Conservation (phyloP, 805 yeast species). For the Myxozyma vanderwaltii region DNA sequence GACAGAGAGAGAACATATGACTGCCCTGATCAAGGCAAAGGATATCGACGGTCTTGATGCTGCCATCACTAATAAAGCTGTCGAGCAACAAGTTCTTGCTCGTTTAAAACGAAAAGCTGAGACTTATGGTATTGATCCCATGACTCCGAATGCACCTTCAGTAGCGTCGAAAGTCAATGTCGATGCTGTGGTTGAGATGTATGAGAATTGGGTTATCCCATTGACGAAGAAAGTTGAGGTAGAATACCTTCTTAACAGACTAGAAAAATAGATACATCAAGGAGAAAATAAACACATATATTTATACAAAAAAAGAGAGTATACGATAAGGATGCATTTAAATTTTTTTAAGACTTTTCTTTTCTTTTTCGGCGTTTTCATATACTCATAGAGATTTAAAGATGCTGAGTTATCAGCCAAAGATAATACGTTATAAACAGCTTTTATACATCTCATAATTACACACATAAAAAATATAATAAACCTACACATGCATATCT, state of each 20-base stretch:
- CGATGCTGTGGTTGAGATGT: constrained; percentile 76
- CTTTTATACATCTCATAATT: not conserved
- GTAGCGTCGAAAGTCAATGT: constrained; percentile 65
- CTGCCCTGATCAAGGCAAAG: constrained; percentile 60
- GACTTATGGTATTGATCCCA: constrained; percentile 63
- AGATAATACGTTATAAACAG: not conserved
- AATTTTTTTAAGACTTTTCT: not conserved
- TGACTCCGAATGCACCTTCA: constrained; percentile 53
- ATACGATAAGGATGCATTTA: not conserved
- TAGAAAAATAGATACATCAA: constrained; percentile 49
- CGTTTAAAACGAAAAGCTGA: constrained; percentile 79
- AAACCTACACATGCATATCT: constrained; percentile 44
- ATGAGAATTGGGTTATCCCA: constrained; percentile 87
- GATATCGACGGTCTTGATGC: constrained; percentile 74
- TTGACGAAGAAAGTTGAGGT: constrained; percentile 94
- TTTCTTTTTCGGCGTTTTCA: not conserved
- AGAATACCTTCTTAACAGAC: constrained; percentile 84
- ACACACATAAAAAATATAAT: no score
- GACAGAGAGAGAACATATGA: constrained; percentile 63
- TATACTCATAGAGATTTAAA: no score
- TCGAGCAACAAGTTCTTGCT: constrained; percentile 79
- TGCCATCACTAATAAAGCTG: constrained; percentile 83
- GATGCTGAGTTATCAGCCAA: not conserved
- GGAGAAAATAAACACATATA: no score
- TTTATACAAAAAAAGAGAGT: no score